Percentiles rank a stretch among this genome's conserved stretches.
These are phyloP conservation scores for Anthracocystis walkeri DNA, from an alignment of 1,284 basidiomycete species.

Conservation along the genomic window DNA sequence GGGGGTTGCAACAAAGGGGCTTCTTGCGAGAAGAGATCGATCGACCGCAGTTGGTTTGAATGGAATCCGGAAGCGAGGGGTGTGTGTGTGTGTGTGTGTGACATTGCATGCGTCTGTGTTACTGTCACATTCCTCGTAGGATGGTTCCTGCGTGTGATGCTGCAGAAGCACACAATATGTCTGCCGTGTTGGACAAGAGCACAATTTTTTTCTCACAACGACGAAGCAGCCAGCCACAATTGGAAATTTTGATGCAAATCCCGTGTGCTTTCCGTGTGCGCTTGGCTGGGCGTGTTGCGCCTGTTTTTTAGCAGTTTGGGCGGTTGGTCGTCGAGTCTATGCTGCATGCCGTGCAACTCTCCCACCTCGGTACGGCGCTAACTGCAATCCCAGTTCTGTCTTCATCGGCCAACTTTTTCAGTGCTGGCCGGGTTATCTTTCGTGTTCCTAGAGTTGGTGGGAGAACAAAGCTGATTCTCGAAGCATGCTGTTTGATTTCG, in stretches of 20 bases:
- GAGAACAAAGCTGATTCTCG: too few species aligned
- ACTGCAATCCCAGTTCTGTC: too few species aligned
- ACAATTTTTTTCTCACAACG: too few species aligned
- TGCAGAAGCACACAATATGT: not conserved
- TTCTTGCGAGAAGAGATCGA: not conserved
- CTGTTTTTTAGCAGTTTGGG: not conserved
- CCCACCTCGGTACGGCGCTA: not conserved
- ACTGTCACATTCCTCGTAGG: slow-evolving; percentile 10
- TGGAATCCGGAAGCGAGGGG: too few species aligned
- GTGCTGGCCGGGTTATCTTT: too few species aligned
- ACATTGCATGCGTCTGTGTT: too few species aligned
- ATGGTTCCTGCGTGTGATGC: slow-evolving; percentile 7
- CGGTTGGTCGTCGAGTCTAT: slow-evolving; percentile 8
- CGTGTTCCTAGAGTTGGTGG: too few species aligned
- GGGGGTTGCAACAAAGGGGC: slow-evolving; percentile 1
- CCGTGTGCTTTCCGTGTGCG: not conserved
- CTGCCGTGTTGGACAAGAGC: too few species aligned
- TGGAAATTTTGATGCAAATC: too few species aligned
- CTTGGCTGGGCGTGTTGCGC: slow-evolving; percentile 1
- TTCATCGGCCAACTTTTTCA: too few species aligned
- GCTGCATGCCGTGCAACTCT: not conserved
- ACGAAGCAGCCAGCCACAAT: not conserved
- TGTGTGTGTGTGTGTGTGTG: too few species aligned
- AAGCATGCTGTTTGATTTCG: not conserved
- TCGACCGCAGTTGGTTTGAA: too few species aligned